Conservation (phyloP, 1,284 basidiomycete genomes). For the Heterobasidion irregulare region DNA sequence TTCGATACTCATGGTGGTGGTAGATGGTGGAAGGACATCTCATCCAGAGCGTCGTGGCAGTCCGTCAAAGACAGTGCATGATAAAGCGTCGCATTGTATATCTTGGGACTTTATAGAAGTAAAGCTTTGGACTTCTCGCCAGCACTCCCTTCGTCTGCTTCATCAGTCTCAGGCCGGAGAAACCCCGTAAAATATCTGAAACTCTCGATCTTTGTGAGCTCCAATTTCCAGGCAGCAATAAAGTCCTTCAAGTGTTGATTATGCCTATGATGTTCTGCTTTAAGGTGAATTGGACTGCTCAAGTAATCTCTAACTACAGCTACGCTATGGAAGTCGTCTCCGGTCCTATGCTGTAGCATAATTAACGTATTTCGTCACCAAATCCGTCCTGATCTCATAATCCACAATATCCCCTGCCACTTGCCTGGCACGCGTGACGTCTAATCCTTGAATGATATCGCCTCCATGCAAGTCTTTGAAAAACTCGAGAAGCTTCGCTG, state of each 20-base stretch:
- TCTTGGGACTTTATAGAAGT: too few species aligned
- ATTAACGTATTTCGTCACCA: background rate
- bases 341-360: background rate
- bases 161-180: too few species aligned
- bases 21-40: conserved; percentile 17
- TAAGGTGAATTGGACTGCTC: too few species aligned
- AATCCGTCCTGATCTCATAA: background rate
- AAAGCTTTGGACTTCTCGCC: too few species aligned
- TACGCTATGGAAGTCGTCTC: too few species aligned
- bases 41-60: conserved; percentile 25
- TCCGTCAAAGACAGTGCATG: conserved; percentile 19
- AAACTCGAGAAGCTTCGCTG: background rate
- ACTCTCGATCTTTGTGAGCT: too few species aligned
- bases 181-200: too few species aligned
- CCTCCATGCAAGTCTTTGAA: background rate
- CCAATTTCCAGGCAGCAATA: too few species aligned
- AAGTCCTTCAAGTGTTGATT: too few species aligned
- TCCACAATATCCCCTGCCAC: conserved; percentile 1
- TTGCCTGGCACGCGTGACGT: background rate
- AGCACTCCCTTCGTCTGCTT: too few species aligned
- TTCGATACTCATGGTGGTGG: background rate
- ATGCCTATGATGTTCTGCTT: too few species aligned
- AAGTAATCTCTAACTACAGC: too few species aligned
- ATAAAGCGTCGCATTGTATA: background rate
- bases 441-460: background rate